Evolutionary conservation across 129 eudicot genomes (phyloP).

Genomic region (Tagetes erecta): DNA sequence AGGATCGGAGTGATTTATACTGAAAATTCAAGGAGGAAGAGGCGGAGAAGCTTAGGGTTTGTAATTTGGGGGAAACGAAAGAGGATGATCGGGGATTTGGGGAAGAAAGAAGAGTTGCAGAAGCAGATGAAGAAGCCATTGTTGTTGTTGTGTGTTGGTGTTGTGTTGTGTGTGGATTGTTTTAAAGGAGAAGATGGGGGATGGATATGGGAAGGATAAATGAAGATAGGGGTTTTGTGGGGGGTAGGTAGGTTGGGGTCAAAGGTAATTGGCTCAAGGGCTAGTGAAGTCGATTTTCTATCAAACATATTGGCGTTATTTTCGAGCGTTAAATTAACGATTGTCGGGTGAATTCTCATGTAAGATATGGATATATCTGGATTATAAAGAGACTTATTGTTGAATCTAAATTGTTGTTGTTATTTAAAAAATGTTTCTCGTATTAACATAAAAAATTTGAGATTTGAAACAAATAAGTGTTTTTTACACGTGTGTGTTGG

Average conservation of each 20-base stretch:
- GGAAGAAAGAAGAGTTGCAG: conserved; percentile 43
- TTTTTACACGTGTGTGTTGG: no score
- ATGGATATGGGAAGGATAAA: background rate
- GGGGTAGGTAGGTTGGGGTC: background rate
- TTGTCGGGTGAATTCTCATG: no score
- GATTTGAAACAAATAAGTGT: no score
- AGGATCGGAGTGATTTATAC: conserved; percentile 42
- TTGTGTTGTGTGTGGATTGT: conserved; percentile 4
- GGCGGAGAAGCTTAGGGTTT: conserved; percentile 35
- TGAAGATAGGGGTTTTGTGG: conserved; percentile 36
- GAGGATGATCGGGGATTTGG: conserved; percentile 42
- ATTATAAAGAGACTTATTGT: no score
- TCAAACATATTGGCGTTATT: no score
- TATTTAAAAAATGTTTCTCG: no score
- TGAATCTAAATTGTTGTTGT: no score
- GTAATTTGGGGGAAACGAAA: conserved; percentile 46
- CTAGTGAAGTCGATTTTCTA: no score
- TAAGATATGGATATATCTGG: no score
- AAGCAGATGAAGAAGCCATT: conserved; percentile 49
- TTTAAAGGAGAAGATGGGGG: conserved; percentile 14
- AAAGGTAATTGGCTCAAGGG: background rate
- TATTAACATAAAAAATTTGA: no score
- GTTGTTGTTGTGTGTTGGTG: background rate
- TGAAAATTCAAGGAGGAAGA: conserved; percentile 44
- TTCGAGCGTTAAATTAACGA: no score